phyloP scores from a whole-genome alignment of 768 basidiomycete species.

The Dendrothele bispora region DNA sequence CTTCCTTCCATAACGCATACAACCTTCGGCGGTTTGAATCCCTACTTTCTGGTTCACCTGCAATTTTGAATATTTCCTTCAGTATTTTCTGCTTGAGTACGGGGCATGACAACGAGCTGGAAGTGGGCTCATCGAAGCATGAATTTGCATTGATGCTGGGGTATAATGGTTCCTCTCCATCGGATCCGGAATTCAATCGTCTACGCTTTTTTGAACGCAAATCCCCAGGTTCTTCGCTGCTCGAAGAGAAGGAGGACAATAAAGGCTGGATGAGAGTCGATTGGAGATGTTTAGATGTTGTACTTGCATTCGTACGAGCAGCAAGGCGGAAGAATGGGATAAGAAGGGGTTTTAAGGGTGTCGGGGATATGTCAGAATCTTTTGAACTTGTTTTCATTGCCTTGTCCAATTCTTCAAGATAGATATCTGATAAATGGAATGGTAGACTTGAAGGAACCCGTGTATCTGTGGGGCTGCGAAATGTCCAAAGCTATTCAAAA shows the following conservation, averaged over 20 bases:
- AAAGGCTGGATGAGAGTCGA: constrained; percentile 70
- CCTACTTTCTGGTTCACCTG: constrained; percentile 70
- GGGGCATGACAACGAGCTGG: constrained; percentile 20
- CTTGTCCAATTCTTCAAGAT: constrained; percentile 86
- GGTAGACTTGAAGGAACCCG: constrained; percentile 76
- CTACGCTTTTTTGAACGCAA: constrained; percentile 47
- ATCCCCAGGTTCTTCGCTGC: constrained; percentile 34
- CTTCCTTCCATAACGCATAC: constrained; percentile 77
- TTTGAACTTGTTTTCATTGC: constrained; percentile 33
- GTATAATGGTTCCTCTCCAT: constrained; percentile 28
- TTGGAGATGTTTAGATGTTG: constrained; percentile 75
- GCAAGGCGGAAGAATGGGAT: constrained; percentile 73
- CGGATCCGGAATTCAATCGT: constrained; percentile 22
- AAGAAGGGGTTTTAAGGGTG: constrained; percentile 52
- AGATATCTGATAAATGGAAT: constrained; percentile 89
- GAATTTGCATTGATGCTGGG: constrained; percentile 52
- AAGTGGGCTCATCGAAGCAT: constrained; percentile 41
- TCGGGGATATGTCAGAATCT: constrained; percentile 45
- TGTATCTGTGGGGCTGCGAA: constrained; percentile 60
- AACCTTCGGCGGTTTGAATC: constrained; percentile 82
- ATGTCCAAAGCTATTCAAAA: not conserved
- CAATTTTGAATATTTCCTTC: constrained; percentile 66
- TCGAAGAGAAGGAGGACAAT: constrained; percentile 48
- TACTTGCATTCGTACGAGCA: constrained; percentile 61
- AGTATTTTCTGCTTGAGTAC: constrained; percentile 58